A percentile compares a stretch with the other conserved stretches of the same genome.
phyloP scores from a whole-genome alignment of 257 asterid genomes.

The Haberlea rhodopensis region DNA sequence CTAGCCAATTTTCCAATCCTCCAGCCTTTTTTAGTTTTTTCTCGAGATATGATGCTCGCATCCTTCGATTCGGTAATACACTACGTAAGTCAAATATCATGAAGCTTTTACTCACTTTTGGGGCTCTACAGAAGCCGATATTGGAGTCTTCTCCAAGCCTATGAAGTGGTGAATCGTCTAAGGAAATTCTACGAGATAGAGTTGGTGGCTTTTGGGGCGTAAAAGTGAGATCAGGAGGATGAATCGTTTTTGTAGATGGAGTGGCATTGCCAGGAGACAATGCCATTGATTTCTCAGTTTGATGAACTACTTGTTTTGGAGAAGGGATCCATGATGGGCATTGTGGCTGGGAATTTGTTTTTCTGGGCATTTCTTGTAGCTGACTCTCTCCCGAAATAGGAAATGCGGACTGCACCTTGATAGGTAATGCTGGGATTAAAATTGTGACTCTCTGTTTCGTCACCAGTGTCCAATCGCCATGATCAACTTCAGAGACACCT shows the following conservation, averaged over 20 bases:
- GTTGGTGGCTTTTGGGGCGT: conserved; percentile 31
- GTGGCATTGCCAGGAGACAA: conserved; percentile 33
- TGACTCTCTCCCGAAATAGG: conserved; percentile 36
- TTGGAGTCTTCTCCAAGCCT: conserved; percentile 27
- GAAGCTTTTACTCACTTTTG: conserved; percentile 37
- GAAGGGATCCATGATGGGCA: conserved; percentile 28
- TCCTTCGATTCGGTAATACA: conserved; percentile 42
- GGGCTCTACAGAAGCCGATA: conserved; percentile 20
- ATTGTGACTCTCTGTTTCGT: conserved; percentile 83
- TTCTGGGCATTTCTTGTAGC: conserved; percentile 36
- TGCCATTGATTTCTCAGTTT: conserved; percentile 41
- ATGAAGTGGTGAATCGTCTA: conserved; percentile 33
- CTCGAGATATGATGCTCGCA: conserved; percentile 60
- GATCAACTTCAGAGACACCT: conserved; percentile 30
- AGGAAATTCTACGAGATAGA: conserved; percentile 28
- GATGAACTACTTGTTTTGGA: conserved; percentile 31
- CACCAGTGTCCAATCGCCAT: conserved; percentile 67
- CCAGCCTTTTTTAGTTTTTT: conserved; percentile 69
- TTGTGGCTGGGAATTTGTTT: conserved; percentile 27
- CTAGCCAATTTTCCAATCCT: conserved; percentile 83
- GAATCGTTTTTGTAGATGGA: conserved; percentile 24
- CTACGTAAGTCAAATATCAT: conserved; percentile 38
- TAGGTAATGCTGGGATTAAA: conserved; percentile 71
- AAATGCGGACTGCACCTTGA: conserved; percentile 25
- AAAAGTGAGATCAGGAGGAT: conserved; percentile 37